A percentile compares a stretch with the other conserved stretches of the same genome.
These are phyloP conservation scores for Penicillium soppii DNA, from an alignment of 495 filamentous ascomycete species.

Conservation along the genomic window DNA sequence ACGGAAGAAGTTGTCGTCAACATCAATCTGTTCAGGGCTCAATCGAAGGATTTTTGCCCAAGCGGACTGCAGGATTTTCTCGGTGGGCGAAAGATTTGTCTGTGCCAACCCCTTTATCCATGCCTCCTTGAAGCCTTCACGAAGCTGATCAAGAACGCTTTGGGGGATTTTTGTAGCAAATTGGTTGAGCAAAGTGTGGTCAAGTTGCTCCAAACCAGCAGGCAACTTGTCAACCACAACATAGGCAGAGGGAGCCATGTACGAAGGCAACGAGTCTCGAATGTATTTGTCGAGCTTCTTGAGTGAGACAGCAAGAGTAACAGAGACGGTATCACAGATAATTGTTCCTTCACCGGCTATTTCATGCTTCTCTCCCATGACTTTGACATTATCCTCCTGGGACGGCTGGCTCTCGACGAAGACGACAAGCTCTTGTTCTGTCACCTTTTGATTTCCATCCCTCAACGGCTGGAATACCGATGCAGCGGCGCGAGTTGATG, in stretches of 20 bases:
- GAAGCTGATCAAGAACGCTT: slow-evolving; percentile 17
- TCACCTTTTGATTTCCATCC: slow-evolving; percentile 3
- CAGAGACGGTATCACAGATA: slow-evolving; percentile 19
- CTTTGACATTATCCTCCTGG: slow-evolving; percentile 19
- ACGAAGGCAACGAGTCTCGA: slow-evolving; percentile 35
- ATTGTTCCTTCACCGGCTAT: slow-evolving; percentile 6
- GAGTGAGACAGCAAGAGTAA: slow-evolving; percentile 24
- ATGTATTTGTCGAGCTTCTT: slow-evolving; percentile 38
- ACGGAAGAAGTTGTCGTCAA: slow-evolving; percentile 48
- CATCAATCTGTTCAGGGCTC: slow-evolving; percentile 31
- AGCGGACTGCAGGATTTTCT: slow-evolving; percentile 39
- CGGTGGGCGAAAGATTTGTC: slow-evolving; percentile 27
- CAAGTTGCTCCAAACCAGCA: slow-evolving; percentile 15
- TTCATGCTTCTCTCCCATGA: slow-evolving; percentile 20
- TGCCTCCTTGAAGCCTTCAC: slow-evolving; percentile 19
- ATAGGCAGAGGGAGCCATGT: slow-evolving; percentile 41
- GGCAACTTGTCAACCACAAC: slow-evolving; percentile 34
- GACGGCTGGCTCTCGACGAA: slow-evolving; percentile 27
- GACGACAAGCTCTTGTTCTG: slow-evolving; percentile 23
- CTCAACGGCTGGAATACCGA: slow-evolving; percentile 18
- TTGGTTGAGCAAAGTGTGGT: slow-evolving; percentile 26
- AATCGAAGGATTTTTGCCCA: slow-evolving; percentile 49
- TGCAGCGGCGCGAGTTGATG: slow-evolving; percentile 23
- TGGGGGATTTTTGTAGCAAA: slow-evolving; percentile 25
- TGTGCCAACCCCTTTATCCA: slow-evolving; percentile 22